These are phyloP conservation scores for Dactylellina haptotyla DNA, from an alignment of 2,329 filamentous ascomycete genomes.

Conservation along the genomic window DNA sequence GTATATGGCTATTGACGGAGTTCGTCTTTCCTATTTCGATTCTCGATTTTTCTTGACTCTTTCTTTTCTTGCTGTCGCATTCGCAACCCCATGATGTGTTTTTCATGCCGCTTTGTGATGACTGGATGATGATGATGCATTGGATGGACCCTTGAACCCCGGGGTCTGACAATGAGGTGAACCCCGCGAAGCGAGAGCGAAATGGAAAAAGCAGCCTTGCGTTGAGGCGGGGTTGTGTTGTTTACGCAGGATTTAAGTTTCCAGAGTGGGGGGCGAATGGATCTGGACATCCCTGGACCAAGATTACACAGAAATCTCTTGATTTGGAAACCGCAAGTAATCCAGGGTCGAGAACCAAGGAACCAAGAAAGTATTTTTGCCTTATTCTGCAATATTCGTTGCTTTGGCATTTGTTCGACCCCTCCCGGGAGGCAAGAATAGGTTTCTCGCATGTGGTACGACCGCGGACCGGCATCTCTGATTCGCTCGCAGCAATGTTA, in stretches of 20 bases:
- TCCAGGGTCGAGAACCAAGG: conserved; percentile 25
- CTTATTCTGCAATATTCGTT: background rate
- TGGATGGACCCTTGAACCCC: background rate
- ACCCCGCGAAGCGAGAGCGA: conserved; percentile 3
- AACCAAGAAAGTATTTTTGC: background rate
- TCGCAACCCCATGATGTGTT: conserved; percentile 32
- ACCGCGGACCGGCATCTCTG: background rate
- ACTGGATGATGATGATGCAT: background rate
- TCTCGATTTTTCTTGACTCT: no score
- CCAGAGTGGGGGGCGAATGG: conserved; percentile 23
- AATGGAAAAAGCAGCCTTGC: conserved; percentile 14
- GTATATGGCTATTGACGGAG: conserved; percentile 24
- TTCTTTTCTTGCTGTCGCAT: background rate
- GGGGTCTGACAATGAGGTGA: no score
- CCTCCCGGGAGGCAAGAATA: no score
- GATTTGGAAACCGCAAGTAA: conserved; percentile 16
- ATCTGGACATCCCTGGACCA: conserved; percentile 47
- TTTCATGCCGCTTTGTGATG: background rate
- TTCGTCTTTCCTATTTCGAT: conserved; percentile 48
- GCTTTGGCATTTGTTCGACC: no score
- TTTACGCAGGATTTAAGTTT: background rate
- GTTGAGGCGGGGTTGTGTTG: conserved; percentile 40
- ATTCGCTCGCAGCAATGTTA: background rate
- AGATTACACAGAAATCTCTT: conserved; percentile 24
- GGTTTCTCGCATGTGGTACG: background rate